Evolutionary conservation across 371 early-diverging fungal genomes (phyloP).

Genomic region (Mortierella sp.): DNA sequence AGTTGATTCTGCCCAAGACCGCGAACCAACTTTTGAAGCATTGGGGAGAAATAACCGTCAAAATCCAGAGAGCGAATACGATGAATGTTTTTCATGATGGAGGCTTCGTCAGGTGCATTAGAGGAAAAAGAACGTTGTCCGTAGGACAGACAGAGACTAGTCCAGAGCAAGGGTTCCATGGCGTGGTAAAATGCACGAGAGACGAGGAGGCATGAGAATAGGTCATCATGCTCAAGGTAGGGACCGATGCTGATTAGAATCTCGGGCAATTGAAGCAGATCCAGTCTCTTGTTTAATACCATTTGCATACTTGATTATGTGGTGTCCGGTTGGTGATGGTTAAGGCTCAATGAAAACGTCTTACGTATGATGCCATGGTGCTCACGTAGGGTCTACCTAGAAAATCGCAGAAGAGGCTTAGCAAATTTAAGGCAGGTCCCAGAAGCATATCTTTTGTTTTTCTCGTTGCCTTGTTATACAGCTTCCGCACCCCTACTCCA

Average conservation of each 20-base stretch:
- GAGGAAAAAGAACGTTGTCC: too few relatives aligned
- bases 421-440: too few relatives aligned
- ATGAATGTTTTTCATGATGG: constrained; percentile 8
- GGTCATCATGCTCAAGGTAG: constrained; percentile 18
- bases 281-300: too few relatives aligned
- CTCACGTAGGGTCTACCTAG: too few relatives aligned
- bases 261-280: constrained; percentile 10
- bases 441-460: too few relatives aligned
- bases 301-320: too few relatives aligned
- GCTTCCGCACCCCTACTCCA: too few relatives aligned
- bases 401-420: too few relatives aligned
- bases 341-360: too few relatives aligned
- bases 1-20: constrained; percentile 10
- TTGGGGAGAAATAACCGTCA: not conserved
- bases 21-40: not conserved
- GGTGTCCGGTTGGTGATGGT: too few relatives aligned
- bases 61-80: constrained; percentile 8
- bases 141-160: not conserved
- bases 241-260: constrained; percentile 17
- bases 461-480: too few relatives aligned
- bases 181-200: constrained; percentile 13
- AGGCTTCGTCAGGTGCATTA: not conserved
- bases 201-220: constrained; percentile 21
- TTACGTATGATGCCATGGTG: too few relatives aligned
- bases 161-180: constrained; percentile 21